Evolutionary conservation across 2,329 filamentous ascomycete species (phyloP).

Genomic region (Neofusicoccum umdonicola): DNA sequence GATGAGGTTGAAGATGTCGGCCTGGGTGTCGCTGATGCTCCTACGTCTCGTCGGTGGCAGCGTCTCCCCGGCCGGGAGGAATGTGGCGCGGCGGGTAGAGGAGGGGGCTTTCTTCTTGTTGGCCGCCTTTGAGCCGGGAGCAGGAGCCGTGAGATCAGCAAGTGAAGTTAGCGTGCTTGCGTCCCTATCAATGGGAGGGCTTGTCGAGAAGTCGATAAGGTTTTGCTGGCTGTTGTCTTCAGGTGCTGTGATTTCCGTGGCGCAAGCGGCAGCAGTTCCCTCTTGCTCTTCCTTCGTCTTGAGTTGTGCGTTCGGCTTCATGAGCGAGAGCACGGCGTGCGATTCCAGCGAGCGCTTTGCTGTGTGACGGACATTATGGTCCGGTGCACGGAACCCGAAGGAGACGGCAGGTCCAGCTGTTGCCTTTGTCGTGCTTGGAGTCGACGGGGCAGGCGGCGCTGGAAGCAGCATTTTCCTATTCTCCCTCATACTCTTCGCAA

Average conservation of each 20-base stretch:
- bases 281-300: too few relatives aligned
- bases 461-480: not conserved
- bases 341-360: too few relatives aligned
- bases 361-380: too few relatives aligned
- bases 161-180: not conserved
- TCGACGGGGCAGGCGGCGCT: not conserved
- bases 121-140: not conserved
- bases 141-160: not conserved
- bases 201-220: not conserved
- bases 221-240: not conserved
- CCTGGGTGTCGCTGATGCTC: conserved; percentile 5
- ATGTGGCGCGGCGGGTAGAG: too few relatives aligned
- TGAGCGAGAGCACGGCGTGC: too few relatives aligned
- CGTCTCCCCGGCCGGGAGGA: too few relatives aligned
- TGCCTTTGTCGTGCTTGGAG: not conserved
- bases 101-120: not conserved
- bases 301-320: too few relatives aligned
- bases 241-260: not conserved
- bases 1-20: not conserved
- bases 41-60: not conserved
- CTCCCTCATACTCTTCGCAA: not conserved
- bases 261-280: not conserved
- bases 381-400: too few relatives aligned
- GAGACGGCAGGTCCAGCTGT: not conserved
- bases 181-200: not conserved